Evolutionary conservation across 306 rosid species (phyloP).

Genomic region (Vigna trinervia): DNA sequence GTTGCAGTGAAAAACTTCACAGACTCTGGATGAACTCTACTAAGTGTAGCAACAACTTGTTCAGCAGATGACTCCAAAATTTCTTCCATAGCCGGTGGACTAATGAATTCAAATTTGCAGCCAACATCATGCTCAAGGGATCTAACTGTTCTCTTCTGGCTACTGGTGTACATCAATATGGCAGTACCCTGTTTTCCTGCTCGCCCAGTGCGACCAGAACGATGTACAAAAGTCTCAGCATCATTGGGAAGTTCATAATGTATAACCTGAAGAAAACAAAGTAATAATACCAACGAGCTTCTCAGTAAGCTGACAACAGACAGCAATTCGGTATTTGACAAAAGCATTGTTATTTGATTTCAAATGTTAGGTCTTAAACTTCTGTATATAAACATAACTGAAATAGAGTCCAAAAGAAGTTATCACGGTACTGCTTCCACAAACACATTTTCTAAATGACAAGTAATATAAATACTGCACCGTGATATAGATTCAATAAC

Average conservation of each 20-base stretch:
- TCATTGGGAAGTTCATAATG: slow-evolving; percentile 98
- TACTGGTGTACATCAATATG: slow-evolving; percentile 76
- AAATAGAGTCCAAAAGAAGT: too few species aligned
- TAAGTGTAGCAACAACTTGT: slow-evolving; percentile 75
- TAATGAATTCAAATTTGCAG: slow-evolving; percentile 77
- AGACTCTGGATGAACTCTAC: slow-evolving; percentile 87
- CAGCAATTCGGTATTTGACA: slow-evolving; percentile 11
- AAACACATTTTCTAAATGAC: background rate
- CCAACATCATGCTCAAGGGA: slow-evolving; percentile 95
- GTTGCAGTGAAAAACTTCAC: slow-evolving; percentile 79
- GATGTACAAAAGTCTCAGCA: slow-evolving; percentile 96
- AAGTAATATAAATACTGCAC: slow-evolving; percentile 8
- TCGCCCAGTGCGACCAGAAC: slow-evolving; percentile 99
- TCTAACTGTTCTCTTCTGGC: slow-evolving; percentile 88
- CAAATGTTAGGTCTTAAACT: slow-evolving; percentile 21
- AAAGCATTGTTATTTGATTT: background rate
- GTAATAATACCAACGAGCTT: slow-evolving; percentile 25
- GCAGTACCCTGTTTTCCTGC: slow-evolving; percentile 93
- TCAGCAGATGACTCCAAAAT: slow-evolving; percentile 81
- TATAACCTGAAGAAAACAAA: slow-evolving; percentile 64
- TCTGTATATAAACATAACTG: background rate
- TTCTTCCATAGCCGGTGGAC: slow-evolving; percentile 72
- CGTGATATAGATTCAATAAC: slow-evolving; percentile 16
- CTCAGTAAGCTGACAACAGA: slow-evolving; percentile 32
- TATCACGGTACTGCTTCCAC: background rate